Conservation (phyloP, 2,329 filamentous ascomycete genomes). For the Penicillium sp. region DNA sequence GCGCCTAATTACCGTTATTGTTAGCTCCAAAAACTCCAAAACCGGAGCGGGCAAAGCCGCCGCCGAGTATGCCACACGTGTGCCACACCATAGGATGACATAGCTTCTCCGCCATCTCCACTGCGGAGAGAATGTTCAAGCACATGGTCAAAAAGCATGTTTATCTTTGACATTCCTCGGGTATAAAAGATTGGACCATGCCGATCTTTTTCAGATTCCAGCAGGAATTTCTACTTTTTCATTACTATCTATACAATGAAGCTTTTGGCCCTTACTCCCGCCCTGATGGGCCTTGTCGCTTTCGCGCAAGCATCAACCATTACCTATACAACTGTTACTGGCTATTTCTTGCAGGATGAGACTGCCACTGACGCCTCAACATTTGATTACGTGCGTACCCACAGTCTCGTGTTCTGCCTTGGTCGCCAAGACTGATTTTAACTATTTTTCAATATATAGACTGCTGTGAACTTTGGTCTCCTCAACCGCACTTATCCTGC, state of each 20-base stretch:
- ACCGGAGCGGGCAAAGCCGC: background rate
- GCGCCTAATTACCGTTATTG: background rate
- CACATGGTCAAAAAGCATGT: background rate
- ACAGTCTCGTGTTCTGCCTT: background rate
- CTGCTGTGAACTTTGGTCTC: constrained; percentile 48
- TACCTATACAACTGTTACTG: constrained; percentile 44
- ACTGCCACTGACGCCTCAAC: constrained; percentile 43
- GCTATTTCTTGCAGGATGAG: constrained; percentile 53
- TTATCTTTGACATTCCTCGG: background rate
- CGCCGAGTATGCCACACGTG: constrained; percentile 12
- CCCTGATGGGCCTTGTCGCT: constrained; percentile 69
- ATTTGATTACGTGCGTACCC: constrained; percentile 48
- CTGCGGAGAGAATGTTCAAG: background rate
- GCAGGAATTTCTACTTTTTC: background rate
- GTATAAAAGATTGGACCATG: constrained; percentile 9
- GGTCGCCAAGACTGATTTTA: background rate
- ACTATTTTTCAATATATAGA: constrained; percentile 25
- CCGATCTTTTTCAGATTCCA: constrained; percentile 9
- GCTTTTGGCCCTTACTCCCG: constrained; percentile 73
- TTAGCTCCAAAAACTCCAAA: background rate
- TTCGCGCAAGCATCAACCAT: constrained; percentile 57
- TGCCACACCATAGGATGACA: constrained; percentile 13
- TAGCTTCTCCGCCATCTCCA: constrained; percentile 2
- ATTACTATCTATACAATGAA: constrained; percentile 19
- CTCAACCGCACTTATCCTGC: constrained; percentile 48